Evolutionary conservation across 2,329 filamentous ascomycete species (phyloP).

Genomic region (Aureobasidium sp.): DNA sequence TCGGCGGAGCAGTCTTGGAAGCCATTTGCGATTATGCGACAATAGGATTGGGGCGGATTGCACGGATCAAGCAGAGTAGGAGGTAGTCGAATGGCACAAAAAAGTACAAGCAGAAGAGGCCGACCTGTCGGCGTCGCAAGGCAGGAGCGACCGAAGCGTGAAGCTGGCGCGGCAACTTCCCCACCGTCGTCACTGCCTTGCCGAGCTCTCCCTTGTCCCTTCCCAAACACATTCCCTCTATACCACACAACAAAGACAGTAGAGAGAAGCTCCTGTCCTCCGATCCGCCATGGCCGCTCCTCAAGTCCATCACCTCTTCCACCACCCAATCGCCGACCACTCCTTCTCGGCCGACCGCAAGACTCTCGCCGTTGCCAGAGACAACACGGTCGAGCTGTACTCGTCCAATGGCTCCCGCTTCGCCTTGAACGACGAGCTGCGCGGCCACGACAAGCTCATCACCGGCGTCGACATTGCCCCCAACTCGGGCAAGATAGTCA

Average conservation of each 20-base stretch:
- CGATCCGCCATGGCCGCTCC: conserved; percentile 66
- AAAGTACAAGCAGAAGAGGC: not conserved
- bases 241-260: conserved; percentile 57
- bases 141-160: not conserved
- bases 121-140: not conserved
- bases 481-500: conserved; percentile 84
- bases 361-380: conserved; percentile 82
- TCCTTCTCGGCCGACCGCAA: conserved; percentile 90
- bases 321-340: conserved; percentile 92
- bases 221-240: not conserved
- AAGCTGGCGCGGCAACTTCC: not conserved
- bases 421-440: conserved; percentile 81
- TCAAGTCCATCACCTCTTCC: conserved; percentile 94
- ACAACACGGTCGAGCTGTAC: conserved; percentile 86
- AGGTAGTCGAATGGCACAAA: not conserved
- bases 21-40: not conserved
- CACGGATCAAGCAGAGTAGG: not conserved
- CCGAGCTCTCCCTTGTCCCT: not conserved
- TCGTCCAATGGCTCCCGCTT: conserved; percentile 62
- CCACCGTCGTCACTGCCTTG: conserved; percentile 9
- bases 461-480: conserved; percentile 95
- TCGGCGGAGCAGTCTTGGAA: not conserved
- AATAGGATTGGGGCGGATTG: not conserved
- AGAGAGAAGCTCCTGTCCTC: conserved; percentile 84
- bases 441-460: conserved; percentile 93